Evolutionary conservation across 2,329 filamentous ascomycete genomes (phyloP), one percentile per base, ranked within the genome.

Genomic region (Trichoderma atrobrunneum): DNA sequence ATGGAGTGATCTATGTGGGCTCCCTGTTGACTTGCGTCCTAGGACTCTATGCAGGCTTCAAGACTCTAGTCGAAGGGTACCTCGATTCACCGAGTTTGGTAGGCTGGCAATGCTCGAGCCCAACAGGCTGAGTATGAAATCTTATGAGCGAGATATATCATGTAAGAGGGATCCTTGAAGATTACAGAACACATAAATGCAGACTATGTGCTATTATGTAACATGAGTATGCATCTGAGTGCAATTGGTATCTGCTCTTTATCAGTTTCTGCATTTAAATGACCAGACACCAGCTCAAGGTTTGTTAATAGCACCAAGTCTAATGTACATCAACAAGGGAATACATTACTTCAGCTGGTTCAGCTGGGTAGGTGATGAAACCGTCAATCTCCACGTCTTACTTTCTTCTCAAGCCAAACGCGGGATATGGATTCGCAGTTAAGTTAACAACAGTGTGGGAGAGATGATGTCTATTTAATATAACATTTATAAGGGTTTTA

Each of bases 401-500:
- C 36, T 39, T 39, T 39, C 6, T 7, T 39, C 6, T 18, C 6
- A 16, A 3, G 36, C 36, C 14, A 39, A 39, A 36, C 34, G 34
- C 12, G 5, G 14, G 14, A 36, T 36, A 7, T 14, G 34, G 34
- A 36, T 36, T 36, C 34, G 6, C 5, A 16, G 36, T 39, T 18
- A 7, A 39, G 14, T 39, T 7, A 39, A 18, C 1, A 39, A 18
- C 1, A 3, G 2, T 18, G 14, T 1, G 36, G 36, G 14, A 14
- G 2, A 1, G 14, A 39, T 39, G 2, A 39, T 39, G 1, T 39
- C 0, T 39, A 39, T 39, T 3, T 39, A 18, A 39, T 8, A 39
- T 8, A 11, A 48, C 8, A 2, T 48, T 1, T 48, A 21, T 3
- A 48, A 5, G 5, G 0, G 0, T 8, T 10, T 43, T 18, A n/a